Conservation (phyloP, 306 rosid species). For the Vigna angularis region DNA sequence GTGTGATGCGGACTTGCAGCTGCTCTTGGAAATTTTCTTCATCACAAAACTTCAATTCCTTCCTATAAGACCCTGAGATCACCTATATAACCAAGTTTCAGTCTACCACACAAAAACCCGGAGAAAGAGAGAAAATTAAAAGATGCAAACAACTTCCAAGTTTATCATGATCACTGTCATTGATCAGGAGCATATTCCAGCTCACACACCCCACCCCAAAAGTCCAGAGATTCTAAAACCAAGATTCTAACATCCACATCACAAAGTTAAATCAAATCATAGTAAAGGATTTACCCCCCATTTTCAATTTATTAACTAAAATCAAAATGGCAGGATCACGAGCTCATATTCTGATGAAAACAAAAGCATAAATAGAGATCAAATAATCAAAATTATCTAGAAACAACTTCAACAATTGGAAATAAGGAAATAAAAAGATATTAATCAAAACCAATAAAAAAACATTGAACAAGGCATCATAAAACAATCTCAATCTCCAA, state of each 20-base stretch:
- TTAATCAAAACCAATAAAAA: slow-evolving; percentile 20
- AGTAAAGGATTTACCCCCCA: slow-evolving; percentile 29
- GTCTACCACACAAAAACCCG: slow-evolving; percentile 1
- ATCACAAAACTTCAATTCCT: slow-evolving; percentile 49
- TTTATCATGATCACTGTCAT: slow-evolving; percentile 26
- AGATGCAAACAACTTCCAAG: slow-evolving; percentile 24
- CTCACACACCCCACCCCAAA: neutral
- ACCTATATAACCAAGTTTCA: slow-evolving; percentile 36
- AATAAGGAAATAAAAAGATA: neutral
- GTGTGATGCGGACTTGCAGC: slow-evolving; percentile 85
- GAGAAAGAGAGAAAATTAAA: slow-evolving; percentile 8
- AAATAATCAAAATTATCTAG: neutral
- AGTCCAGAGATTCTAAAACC: slow-evolving; percentile 5
- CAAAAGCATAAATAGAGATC: neutral
- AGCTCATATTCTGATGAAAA: neutral
- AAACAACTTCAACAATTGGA: neutral
- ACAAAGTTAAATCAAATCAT: slow-evolving; percentile 24
- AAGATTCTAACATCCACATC: slow-evolving; percentile 20
- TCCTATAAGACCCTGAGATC: slow-evolving; percentile 46
- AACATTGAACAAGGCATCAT: slow-evolving; percentile 22
- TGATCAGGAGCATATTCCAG: slow-evolving; percentile 39
- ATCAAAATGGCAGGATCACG: neutral
- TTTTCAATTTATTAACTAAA: neutral
- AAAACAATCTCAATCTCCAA: slow-evolving; percentile 22
- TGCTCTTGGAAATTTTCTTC: slow-evolving; percentile 81